A percentile compares a stretch with the other conserved stretches of the same genome.
Conservation (phyloP, 2,329 filamentous ascomycete genomes). For the Aspergillus aculeatus region DNA sequence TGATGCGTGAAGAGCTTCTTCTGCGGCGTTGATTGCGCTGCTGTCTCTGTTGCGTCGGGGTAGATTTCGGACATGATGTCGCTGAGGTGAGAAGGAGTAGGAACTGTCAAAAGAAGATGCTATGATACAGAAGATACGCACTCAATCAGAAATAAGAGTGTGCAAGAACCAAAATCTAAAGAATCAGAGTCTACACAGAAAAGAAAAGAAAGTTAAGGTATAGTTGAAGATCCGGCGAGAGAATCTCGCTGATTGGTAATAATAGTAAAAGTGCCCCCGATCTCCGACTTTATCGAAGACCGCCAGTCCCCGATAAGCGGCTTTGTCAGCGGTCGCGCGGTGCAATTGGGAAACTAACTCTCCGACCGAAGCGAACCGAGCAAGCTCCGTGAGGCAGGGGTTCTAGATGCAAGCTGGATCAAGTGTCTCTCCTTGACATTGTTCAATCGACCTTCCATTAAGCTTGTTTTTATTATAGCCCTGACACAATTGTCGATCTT, state of each 20-base stretch:
- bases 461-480: no score
- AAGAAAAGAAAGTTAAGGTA: not conserved
- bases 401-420: no score
- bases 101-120: no score
- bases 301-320: not conserved
- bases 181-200: not conserved
- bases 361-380: not conserved
- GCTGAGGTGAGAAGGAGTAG: not conserved
- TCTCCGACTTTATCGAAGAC: not conserved
- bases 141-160: no score
- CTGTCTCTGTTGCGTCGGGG: conserved; percentile 24
- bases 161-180: not conserved
- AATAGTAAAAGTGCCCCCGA: not conserved
- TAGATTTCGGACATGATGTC: conserved; percentile 11
- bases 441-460: no score
- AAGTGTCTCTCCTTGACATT: no score
- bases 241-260: not conserved
- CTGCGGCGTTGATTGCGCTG: conserved; percentile 17
- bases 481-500: no score
- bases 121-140: not conserved
- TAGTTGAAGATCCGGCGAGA: not conserved
- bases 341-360: not conserved
- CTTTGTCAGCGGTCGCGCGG: not conserved
- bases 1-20: conserved; percentile 20
- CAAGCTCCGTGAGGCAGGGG: not conserved